A percentile compares a stretch with the other conserved stretches of the same genome.
phyloP scores from a whole-genome alignment of 148 eudicot species.

The Rhododendron henanense region DNA sequence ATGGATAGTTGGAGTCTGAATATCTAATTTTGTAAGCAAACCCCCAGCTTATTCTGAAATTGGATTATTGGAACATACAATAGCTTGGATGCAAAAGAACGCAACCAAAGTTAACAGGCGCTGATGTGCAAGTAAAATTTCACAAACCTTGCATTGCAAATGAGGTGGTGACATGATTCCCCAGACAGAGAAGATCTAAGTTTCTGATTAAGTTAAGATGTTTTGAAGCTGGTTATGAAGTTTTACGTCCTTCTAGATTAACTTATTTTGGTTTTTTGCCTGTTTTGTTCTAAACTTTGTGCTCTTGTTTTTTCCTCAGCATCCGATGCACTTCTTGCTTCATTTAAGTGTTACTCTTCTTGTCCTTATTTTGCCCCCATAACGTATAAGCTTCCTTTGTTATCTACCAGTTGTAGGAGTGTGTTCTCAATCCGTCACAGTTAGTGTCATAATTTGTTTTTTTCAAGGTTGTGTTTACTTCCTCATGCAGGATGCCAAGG shows the following conservation, averaged over 20 bases:
- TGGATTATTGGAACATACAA: background rate
- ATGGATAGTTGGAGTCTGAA: background rate
- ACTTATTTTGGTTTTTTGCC: background rate
- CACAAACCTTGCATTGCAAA: background rate
- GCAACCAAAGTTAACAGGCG: background rate
- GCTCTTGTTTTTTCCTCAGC: background rate
- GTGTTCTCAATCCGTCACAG: background rate
- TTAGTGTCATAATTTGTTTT: background rate
- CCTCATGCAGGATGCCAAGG: slow-evolving; percentile 53
- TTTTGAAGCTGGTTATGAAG: background rate
- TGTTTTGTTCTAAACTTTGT: background rate
- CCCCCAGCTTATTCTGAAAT: background rate
- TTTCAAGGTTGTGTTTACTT: background rate
- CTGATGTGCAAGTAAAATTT: background rate
- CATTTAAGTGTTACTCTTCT: background rate
- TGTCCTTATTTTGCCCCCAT: background rate
- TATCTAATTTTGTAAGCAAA: background rate
- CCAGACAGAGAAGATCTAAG: background rate
- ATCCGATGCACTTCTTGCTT: background rate
- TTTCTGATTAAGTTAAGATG: background rate
- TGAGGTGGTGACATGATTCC: background rate
- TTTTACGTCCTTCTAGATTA: background rate
- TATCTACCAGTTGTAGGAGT: background rate
- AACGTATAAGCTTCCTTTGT: background rate
- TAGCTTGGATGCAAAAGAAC: background rate